Conservation (phyloP, 2,329 filamentous ascomycete species). For the Penicillium olsonii region DNA sequence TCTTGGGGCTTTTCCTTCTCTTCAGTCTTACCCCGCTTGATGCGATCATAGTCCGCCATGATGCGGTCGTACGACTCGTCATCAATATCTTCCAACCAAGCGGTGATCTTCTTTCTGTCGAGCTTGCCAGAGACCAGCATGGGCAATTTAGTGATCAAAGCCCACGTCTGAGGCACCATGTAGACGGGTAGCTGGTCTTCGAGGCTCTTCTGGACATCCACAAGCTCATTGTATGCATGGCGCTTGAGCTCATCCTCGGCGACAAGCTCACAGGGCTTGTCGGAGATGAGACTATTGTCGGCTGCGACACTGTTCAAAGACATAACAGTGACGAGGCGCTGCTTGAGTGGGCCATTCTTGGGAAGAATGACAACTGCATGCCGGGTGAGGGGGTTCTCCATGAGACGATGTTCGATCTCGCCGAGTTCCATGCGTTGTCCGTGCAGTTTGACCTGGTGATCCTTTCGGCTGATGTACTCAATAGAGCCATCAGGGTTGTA, state of each 20-base stretch:
- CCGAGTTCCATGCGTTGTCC: conserved; percentile 66
- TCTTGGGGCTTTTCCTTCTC: conserved; percentile 23
- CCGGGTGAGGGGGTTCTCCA: conserved; percentile 34
- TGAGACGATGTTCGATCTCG: conserved; percentile 47
- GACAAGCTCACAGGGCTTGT: conserved; percentile 36
- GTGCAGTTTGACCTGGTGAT: conserved; percentile 66
- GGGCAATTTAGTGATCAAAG: conserved; percentile 44
- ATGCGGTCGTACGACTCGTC: conserved; percentile 42
- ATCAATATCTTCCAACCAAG: conserved; percentile 50
- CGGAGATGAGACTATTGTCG: conserved; percentile 28
- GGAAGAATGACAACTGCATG: conserved; percentile 48
- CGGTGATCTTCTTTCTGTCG: conserved; percentile 41
- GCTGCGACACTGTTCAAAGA: conserved; percentile 33
- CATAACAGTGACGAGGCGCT: conserved; percentile 49
- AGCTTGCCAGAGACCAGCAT: conserved; percentile 40
- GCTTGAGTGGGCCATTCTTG: conserved; percentile 44
- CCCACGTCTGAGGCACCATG: conserved; percentile 47
- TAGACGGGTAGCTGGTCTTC: conserved; percentile 47
- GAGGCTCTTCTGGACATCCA: conserved; percentile 39
- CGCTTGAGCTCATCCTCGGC: conserved; percentile 24
- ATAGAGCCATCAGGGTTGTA: conserved; percentile 38
- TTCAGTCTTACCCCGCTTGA: conserved; percentile 25
- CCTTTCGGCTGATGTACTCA: conserved; percentile 58
- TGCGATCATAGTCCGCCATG: conserved; percentile 37
- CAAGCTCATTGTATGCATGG: conserved; percentile 31